Conservation (phyloP, 495 filamentous ascomycete species). For the Bathelium albidoporum region DNA sequence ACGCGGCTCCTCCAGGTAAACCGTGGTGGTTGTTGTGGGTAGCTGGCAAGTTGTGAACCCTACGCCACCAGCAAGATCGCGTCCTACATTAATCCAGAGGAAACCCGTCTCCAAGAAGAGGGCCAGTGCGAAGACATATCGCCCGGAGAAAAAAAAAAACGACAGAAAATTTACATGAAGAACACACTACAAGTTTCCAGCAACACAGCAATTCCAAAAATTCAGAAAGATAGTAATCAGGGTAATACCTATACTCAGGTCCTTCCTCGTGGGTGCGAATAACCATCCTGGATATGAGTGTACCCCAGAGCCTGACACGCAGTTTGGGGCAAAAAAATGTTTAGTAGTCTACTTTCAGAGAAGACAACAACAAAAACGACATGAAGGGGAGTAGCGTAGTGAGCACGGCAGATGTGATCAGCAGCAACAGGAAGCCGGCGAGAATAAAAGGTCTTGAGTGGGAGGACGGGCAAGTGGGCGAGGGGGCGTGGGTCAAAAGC, state of each 20-base stretch:
- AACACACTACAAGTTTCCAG: neutral
- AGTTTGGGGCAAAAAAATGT: neutral
- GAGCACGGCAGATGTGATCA: neutral
- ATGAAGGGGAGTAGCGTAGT: neutral
- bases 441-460: neutral
- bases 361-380: neutral
- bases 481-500: neutral
- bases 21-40: too few relatives aligned
- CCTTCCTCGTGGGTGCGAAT: neutral
- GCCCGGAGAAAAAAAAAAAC: neutral
- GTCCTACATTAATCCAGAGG: neutral
- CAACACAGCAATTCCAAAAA: neutral
- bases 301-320: neutral
- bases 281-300: constrained; percentile 2
- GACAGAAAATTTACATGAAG: neutral
- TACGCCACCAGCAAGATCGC: too few relatives aligned
- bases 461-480: neutral
- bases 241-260: constrained; percentile 2
- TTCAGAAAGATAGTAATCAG: neutral
- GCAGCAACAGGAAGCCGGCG: neutral
- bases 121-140: neutral
- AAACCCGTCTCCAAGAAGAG: neutral
- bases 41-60: too few relatives aligned
- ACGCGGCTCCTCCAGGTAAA: neutral
- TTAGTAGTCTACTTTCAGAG: neutral